Percentiles rank a stretch among this genome's conserved stretches.
phyloP scores from a whole-genome alignment of 2,329 filamentous ascomycete species.

The Cryphonectria radicalis region DNA sequence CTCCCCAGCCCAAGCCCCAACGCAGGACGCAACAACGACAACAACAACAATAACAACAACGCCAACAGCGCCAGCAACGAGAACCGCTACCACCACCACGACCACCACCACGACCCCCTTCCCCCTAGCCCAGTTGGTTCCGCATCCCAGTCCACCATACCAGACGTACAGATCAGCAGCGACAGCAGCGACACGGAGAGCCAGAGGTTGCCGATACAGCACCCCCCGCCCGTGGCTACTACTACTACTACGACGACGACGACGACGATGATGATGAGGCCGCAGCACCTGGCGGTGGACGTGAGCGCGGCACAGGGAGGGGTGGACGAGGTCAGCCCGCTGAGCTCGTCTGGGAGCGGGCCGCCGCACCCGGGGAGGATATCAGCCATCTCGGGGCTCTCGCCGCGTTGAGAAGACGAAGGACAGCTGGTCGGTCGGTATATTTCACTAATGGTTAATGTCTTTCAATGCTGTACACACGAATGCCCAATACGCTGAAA shows the following conservation, averaged over 20 bases:
- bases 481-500: neutral
- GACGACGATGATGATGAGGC: neutral
- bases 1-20: neutral
- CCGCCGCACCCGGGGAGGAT: slow-evolving; percentile 12
- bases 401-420: neutral
- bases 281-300: slow-evolving; percentile 6
- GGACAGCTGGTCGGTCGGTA: neutral
- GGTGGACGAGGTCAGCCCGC: slow-evolving; percentile 25
- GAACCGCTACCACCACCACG: too few relatives aligned
- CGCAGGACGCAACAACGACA: neutral
- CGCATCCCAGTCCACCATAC: neutral
- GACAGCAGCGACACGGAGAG: slow-evolving; percentile 8
- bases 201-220: slow-evolving; percentile 15
- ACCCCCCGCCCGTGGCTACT: neutral
- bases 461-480: neutral
- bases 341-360: slow-evolving; percentile 28
- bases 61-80: too few relatives aligned
- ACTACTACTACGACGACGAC: neutral
- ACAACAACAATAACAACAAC: too few relatives aligned
- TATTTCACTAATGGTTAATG: neutral
- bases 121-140: neutral
- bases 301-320: neutral
- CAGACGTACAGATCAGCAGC: slow-evolving; percentile 7
- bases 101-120: neutral
- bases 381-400: slow-evolving; percentile 25